These are phyloP conservation scores for Ceratobasidium sp. DNA, from an alignment of 1,284 basidiomycete genomes.

Conservation along the genomic window DNA sequence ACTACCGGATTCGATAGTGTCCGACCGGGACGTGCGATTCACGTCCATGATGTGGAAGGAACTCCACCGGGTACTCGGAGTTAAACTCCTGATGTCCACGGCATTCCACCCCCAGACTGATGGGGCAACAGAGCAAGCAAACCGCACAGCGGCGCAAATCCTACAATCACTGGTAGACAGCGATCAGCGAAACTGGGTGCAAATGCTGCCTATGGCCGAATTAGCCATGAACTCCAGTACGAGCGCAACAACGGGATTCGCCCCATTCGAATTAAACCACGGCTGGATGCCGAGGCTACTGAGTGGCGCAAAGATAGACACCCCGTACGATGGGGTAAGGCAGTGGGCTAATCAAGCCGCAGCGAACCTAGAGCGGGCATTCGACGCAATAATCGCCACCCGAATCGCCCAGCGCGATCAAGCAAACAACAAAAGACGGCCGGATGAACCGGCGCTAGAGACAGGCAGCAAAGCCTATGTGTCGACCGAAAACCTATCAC, in stretches of 20 bases:
- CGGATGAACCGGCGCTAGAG: conserved; percentile 41
- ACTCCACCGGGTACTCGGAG: conserved; percentile 58
- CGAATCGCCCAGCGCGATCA: conserved; percentile 51
- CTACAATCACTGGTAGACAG: conserved; percentile 56
- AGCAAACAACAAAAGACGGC: conserved; percentile 53
- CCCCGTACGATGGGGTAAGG: conserved; percentile 8
- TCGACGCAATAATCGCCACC: conserved; percentile 53
- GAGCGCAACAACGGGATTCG: conserved; percentile 55
- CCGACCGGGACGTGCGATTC: conserved; percentile 62
- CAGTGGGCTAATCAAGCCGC: background rate
- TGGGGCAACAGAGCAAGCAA: conserved; percentile 59
- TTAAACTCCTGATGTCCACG: conserved; percentile 61
- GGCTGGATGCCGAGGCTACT: conserved; percentile 53
- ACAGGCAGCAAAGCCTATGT: conserved; percentile 57
- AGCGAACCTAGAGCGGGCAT: background rate
- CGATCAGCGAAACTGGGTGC: conserved; percentile 62
- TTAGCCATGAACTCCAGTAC: conserved; percentile 58
- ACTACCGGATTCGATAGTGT: conserved; percentile 60
- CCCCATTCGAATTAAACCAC: conserved; percentile 59
- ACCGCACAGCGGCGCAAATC: conserved; percentile 59
- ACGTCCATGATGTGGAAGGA: conserved; percentile 59
- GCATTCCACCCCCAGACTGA: conserved; percentile 65
- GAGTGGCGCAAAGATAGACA: background rate
- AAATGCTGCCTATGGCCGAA: conserved; percentile 59
- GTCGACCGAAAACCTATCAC: conserved; percentile 57